phyloP scores from a whole-genome alignment of 805 yeast species.

The Phaffomyces thermotolerans region DNA sequence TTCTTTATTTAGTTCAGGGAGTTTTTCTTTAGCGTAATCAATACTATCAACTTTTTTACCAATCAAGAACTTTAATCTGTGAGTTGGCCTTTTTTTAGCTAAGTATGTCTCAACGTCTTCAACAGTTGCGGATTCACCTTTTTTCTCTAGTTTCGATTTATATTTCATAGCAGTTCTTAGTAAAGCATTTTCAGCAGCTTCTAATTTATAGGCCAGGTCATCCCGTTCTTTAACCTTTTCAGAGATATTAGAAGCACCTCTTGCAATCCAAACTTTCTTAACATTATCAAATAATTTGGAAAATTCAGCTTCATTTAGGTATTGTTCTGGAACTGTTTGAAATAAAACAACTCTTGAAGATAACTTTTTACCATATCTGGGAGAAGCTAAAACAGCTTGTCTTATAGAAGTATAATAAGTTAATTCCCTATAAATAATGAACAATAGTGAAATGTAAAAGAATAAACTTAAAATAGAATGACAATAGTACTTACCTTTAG shows the following conservation, averaged over 20 bases:
- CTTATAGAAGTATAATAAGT: conserved; percentile 70
- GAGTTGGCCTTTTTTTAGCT: conserved; percentile 59
- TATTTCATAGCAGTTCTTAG: conserved; percentile 58
- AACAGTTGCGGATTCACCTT: conserved; percentile 37
- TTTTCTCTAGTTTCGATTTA: conserved; percentile 58
- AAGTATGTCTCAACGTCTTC: conserved; percentile 50
- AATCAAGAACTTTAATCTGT: conserved; percentile 33
- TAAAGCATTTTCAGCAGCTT: conserved; percentile 53
- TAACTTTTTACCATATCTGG: conserved; percentile 65
- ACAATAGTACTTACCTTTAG: conserved; percentile 65
- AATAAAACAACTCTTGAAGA: conserved; percentile 79
- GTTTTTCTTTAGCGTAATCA: conserved; percentile 44
- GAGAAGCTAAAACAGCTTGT: conserved; percentile 72
- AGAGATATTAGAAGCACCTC: conserved; percentile 50
- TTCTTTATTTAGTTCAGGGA: conserved; percentile 53
- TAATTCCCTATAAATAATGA: conserved; percentile 75
- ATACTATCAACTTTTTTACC: conserved; percentile 64
- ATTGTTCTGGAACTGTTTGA: conserved; percentile 74
- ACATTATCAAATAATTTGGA: conserved; percentile 77
- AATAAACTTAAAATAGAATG: conserved; percentile 80
- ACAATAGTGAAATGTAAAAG: conserved; percentile 63
- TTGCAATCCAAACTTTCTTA: conserved; percentile 70
- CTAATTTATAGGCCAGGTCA: conserved; percentile 53
- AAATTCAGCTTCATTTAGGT: conserved; percentile 65
- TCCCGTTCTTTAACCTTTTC: conserved; percentile 53